phyloP scores from a whole-genome alignment of 2,329 filamentous ascomycete species.

The Ophiostoma ips region DNA sequence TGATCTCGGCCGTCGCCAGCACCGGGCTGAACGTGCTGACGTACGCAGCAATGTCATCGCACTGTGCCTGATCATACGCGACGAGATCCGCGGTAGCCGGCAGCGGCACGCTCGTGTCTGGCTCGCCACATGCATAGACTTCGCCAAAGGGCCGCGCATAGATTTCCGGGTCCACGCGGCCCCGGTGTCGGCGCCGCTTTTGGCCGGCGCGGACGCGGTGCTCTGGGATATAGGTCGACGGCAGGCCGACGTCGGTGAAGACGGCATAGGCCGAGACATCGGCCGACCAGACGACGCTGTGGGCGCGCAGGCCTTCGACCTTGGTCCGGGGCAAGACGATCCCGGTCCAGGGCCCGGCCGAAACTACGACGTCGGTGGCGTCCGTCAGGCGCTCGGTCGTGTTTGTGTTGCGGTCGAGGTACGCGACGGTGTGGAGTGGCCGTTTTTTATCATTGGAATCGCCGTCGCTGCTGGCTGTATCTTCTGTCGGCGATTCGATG shows the following conservation, averaged over 20 bases:
- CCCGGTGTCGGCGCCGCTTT: constrained; percentile 38
- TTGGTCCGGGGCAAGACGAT: constrained; percentile 42
- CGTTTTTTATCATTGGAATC: background rate
- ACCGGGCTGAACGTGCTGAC: constrained; percentile 51
- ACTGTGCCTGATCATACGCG: constrained; percentile 57
- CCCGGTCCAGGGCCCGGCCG: constrained; percentile 51
- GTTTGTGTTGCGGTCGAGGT: constrained; percentile 33
- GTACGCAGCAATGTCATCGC: constrained; percentile 75
- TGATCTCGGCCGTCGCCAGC: constrained; percentile 54
- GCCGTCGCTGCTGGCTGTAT: background rate
- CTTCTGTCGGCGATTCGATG: constrained; percentile 34
- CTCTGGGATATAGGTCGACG: constrained; percentile 44
- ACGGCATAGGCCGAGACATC: constrained; percentile 60
- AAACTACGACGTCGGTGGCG: constrained; percentile 40
- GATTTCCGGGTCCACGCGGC: constrained; percentile 73
- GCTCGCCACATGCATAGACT: constrained; percentile 86
- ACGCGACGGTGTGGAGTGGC: constrained; percentile 41
- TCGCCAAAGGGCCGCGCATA: constrained; percentile 82
- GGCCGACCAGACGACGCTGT: constrained; percentile 51
- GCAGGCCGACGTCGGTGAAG: constrained; percentile 76
- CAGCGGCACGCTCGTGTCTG: constrained; percentile 60
- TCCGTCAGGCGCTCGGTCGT: constrained; percentile 24
- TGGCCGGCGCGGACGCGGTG: constrained; percentile 33
- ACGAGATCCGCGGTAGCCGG: constrained; percentile 66
- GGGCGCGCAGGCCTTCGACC: constrained; percentile 45